These are phyloP conservation scores for Tubosaeta sp. DNA, from an alignment of 768 basidiomycete species.

Conservation along the genomic window DNA sequence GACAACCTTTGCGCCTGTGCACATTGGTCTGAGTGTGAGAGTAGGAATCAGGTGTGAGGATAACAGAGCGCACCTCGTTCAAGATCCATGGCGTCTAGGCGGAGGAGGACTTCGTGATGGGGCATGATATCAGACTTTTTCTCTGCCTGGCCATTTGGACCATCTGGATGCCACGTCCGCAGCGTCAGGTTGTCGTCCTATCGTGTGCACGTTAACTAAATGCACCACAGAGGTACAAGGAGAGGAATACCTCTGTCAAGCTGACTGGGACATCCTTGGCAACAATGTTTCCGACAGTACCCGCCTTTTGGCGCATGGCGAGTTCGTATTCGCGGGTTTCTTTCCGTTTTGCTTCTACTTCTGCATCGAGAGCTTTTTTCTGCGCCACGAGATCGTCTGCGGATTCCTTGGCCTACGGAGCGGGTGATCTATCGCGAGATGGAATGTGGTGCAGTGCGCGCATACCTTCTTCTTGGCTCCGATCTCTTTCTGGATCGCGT, in stretches of 20 bases:
- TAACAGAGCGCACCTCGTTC: slow-evolving; percentile 66
- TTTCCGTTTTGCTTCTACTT: slow-evolving; percentile 71
- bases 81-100: slow-evolving; percentile 93
- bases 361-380: slow-evolving; percentile 82
- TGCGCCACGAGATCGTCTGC: slow-evolving; percentile 82
- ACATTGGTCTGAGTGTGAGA: slow-evolving; percentile 6
- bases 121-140: slow-evolving; percentile 77
- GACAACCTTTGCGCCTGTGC: slow-evolving; percentile 81
- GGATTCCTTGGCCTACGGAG: slow-evolving; percentile 76
- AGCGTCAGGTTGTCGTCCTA: slow-evolving; percentile 89
- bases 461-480: slow-evolving; percentile 86
- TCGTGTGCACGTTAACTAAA: neutral
- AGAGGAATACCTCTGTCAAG: slow-evolving; percentile 65
- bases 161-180: slow-evolving; percentile 83
- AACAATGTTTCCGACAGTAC: slow-evolving; percentile 88
- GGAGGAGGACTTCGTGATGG: slow-evolving; percentile 95
- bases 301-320: slow-evolving; percentile 75
- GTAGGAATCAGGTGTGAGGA: neutral
- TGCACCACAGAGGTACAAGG: neutral
- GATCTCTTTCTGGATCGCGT: slow-evolving; percentile 93
- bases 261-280: slow-evolving; percentile 83
- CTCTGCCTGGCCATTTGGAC: slow-evolving; percentile 66
- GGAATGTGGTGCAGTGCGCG: neutral
- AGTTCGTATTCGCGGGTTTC: slow-evolving; percentile 73
- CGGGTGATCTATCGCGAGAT: neutral